phyloP scores from a whole-genome alignment of 352 stramenopile species.

The Phytophthora agathidicida region DNA sequence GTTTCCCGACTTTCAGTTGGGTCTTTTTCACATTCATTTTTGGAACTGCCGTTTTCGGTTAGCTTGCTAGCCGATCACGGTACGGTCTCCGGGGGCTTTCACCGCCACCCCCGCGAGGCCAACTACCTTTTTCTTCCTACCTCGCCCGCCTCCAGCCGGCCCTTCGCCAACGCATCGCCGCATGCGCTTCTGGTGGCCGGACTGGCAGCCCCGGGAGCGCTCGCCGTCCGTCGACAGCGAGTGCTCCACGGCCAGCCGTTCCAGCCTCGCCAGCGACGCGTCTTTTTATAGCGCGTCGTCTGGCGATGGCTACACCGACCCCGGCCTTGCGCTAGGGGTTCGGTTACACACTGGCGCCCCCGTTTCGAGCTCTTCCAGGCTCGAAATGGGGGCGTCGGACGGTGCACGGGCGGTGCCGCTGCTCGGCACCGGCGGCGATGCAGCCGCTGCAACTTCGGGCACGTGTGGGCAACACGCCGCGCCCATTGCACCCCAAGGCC shows the following conservation, averaged over 20 bases:
- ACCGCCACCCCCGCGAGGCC: too few species aligned
- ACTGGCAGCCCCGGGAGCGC: constrained; percentile 5
- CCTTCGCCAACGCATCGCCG: too few species aligned
- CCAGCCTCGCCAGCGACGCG: constrained; percentile 11
- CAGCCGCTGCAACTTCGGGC: neutral
- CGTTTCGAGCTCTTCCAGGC: neutral
- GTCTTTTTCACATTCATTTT: too few species aligned
- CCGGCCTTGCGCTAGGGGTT: neutral
- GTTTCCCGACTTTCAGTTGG: too few species aligned
- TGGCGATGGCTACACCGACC: neutral
- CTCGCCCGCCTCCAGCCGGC: too few species aligned
- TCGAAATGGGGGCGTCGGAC: neutral
- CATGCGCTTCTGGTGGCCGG: constrained; percentile 11
- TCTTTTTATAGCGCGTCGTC: constrained; percentile 4
- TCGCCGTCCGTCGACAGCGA: constrained; percentile 1
- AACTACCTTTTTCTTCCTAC: too few species aligned
- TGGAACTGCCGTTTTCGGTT: too few species aligned
- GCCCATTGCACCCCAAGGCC: neutral
- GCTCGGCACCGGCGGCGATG: neutral
- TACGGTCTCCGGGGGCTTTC: too few species aligned
- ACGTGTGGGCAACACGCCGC: neutral
- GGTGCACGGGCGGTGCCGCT: neutral
- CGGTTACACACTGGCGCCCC: constrained; percentile 2
- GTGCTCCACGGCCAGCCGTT: constrained; percentile 12
- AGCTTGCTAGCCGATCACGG: too few species aligned